Percentiles rank a stretch among this genome's conserved stretches.
phyloP scores from a whole-genome alignment of 768 basidiomycete genomes.

The Boletus vermiculosoides region DNA sequence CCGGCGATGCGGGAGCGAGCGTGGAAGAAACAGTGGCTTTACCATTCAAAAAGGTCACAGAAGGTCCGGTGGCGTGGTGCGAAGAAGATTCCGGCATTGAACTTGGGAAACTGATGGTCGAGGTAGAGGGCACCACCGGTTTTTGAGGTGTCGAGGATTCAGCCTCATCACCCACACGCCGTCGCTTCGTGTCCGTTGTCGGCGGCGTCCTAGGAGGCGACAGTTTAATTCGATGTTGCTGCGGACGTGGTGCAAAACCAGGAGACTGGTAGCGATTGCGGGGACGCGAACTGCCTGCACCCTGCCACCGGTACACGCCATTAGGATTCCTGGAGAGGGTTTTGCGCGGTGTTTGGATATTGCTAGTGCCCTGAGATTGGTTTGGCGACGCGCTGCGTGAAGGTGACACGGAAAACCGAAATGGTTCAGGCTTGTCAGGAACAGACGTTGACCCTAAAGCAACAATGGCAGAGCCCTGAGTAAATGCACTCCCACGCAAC shows the following conservation, averaged over 20 bases:
- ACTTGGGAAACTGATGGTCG: slow-evolving; percentile 23
- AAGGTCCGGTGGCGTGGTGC: slow-evolving; percentile 25
- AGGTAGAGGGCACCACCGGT: slow-evolving; percentile 27
- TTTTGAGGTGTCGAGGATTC: slow-evolving; percentile 37
- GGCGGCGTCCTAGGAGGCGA: slow-evolving; percentile 38
- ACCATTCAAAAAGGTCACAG: slow-evolving; percentile 28
- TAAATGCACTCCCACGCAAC: slow-evolving; percentile 16
- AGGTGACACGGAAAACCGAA: slow-evolving; percentile 56
- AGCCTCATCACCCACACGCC: slow-evolving; percentile 53
- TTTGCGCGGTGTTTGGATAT: slow-evolving; percentile 43
- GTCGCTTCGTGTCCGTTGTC: slow-evolving; percentile 56
- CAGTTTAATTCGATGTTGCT: slow-evolving; percentile 45
- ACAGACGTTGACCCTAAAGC: slow-evolving; percentile 22
- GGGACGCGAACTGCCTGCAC: slow-evolving; percentile 68
- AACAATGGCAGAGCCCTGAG: slow-evolving; percentile 6
- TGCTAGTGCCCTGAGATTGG: slow-evolving; percentile 10
- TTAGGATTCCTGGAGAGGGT: slow-evolving; percentile 71
- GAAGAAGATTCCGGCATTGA: slow-evolving; percentile 34
- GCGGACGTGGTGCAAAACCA: slow-evolving; percentile 59
- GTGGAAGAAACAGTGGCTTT: slow-evolving; percentile 26
- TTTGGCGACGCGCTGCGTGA: slow-evolving; percentile 32
- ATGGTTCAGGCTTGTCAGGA: slow-evolving; percentile 49
- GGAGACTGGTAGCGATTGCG: slow-evolving; percentile 74
- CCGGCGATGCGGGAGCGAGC: slow-evolving; percentile 18
- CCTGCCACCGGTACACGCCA: slow-evolving; percentile 69